These are phyloP conservation scores for Fagopyrum homotropicum DNA, from an alignment of 148 eudicot species.

Conservation along the genomic window DNA sequence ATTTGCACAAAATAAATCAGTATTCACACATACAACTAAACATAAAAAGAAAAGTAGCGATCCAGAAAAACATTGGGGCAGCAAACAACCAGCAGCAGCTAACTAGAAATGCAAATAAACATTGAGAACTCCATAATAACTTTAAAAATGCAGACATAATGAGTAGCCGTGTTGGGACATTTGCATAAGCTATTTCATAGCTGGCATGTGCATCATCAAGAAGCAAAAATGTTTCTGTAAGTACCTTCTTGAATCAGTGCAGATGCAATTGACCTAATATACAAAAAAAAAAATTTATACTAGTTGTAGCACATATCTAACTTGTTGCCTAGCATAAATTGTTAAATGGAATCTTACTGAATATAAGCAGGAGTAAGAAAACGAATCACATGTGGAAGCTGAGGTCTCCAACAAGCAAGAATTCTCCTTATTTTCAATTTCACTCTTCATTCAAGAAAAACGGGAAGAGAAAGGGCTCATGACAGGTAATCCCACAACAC, in stretches of 20 bases:
- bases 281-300: not conserved
- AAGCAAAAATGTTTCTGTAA: not conserved
- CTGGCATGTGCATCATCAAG: not conserved
- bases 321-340: not conserved
- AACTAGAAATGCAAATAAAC: not conserved
- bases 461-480: not conserved
- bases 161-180: not conserved
- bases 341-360: not conserved
- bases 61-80: not conserved
- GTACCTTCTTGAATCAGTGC: not conserved
- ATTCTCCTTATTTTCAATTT: not conserved
- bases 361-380: not conserved
- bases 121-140: not conserved
- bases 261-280: not conserved
- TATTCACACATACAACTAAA: not conserved
- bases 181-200: slow-evolving; percentile 6
- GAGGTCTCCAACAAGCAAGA: not conserved
- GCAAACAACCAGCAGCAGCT: not conserved
- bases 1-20: not conserved
- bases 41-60: not conserved
- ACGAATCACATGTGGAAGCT: not conserved
- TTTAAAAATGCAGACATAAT: not conserved
- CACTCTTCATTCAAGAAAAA: not conserved
- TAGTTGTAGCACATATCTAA: not conserved
- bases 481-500: not conserved